A percentile compares a stretch with the other conserved stretches of the same genome.
These are phyloP conservation scores for Dactylellina drechsleri DNA, from an alignment of 2,329 filamentous ascomycete species.

Conservation along the genomic window DNA sequence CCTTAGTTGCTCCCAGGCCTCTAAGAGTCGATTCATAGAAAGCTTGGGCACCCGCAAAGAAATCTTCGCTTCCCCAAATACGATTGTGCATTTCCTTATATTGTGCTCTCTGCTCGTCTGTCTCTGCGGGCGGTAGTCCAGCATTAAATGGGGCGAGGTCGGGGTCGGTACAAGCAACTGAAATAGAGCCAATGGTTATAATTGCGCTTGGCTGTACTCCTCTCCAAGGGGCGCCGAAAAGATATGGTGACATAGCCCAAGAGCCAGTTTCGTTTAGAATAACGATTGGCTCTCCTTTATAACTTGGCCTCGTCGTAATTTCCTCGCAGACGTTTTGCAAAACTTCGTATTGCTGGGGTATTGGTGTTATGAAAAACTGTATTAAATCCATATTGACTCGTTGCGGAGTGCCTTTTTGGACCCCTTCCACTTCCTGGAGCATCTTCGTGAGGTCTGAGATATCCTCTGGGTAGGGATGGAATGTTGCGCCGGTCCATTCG, in stretches of 20 bases:
- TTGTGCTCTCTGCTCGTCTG: constrained; percentile 60
- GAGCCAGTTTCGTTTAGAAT: constrained; percentile 64
- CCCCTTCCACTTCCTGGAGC: constrained; percentile 54
- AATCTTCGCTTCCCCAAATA: constrained; percentile 17
- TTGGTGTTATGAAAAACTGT: constrained; percentile 60
- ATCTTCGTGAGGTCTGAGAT: constrained; percentile 55
- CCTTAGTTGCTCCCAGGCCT: constrained; percentile 59
- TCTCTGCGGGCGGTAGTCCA: constrained; percentile 62
- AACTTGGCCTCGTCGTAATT: constrained; percentile 37
- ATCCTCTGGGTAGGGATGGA: constrained; percentile 60
- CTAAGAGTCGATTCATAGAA: constrained; percentile 58
- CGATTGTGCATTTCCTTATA: constrained; percentile 59
- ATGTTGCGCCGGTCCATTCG: constrained; percentile 62
- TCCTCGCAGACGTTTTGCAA: constrained; percentile 61
- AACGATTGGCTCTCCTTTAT: constrained; percentile 60
- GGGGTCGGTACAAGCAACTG: constrained; percentile 61
- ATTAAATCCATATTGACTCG: constrained; percentile 61
- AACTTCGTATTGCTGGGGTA: constrained; percentile 60
- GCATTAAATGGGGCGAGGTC: constrained; percentile 62
- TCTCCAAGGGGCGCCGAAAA: constrained; percentile 61
- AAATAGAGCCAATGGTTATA: constrained; percentile 63
- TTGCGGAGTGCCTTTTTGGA: constrained; percentile 55
- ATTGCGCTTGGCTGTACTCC: constrained; percentile 59
- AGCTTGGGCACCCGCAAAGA: constrained; percentile 56
- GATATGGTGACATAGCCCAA: constrained; percentile 62